Evolutionary conservation across 257 asterid species (phyloP).

Genomic region (Ballota nigra): DNA sequence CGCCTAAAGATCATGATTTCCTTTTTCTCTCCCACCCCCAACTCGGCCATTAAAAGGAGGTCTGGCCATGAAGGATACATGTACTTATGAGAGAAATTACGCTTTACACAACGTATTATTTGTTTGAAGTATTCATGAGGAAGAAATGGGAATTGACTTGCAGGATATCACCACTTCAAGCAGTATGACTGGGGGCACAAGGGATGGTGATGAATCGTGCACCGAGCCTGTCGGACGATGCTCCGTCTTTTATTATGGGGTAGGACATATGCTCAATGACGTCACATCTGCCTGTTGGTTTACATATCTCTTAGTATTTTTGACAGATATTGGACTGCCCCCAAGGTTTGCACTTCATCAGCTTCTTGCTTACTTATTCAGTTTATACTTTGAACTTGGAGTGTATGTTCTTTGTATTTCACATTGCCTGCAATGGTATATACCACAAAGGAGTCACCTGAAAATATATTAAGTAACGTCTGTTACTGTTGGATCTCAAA

Average conservation of each 20-base stretch:
- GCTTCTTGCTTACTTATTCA: constrained; percentile 3
- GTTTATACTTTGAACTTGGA: neutral
- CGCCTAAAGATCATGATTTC: neutral
- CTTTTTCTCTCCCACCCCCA: neutral
- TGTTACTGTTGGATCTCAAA: neutral
- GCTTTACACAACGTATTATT: neutral
- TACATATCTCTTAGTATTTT: constrained; percentile 82
- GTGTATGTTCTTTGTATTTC: neutral
- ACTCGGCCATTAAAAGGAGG: neutral
- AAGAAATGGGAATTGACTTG: constrained; percentile 21
- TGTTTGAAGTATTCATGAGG: neutral
- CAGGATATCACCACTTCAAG: constrained; percentile 27
- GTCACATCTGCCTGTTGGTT: constrained; percentile 97
- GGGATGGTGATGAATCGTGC: constrained; percentile 47
- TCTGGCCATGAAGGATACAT: neutral
- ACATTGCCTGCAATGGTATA: neutral
- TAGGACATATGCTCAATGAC: constrained; percentile 94
- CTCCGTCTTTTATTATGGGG: constrained; percentile 68
- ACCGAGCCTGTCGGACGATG: constrained; percentile 51
- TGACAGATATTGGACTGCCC: constrained; percentile 81
- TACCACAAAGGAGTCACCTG: neutral
- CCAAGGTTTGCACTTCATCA: constrained; percentile 59
- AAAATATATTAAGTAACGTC: neutral
- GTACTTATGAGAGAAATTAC: neutral
- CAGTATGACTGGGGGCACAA: constrained; percentile 36